Base-by-base conservation (phyloP, 495 filamentous ascomycete genomes). In the Penicillium soppii region DNA sequence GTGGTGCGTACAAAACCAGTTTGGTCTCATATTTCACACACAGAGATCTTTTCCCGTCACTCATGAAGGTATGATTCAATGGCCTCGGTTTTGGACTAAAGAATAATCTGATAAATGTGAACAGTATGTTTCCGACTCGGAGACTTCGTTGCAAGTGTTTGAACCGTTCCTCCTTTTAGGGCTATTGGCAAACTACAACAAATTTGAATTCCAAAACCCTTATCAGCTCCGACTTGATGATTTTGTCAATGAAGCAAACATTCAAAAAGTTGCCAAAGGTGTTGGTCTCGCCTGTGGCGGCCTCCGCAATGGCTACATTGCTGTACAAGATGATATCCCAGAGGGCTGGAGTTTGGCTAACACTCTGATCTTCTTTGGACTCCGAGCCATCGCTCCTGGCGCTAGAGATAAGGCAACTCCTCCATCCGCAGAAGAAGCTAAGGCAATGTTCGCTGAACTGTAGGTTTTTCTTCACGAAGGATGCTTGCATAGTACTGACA, bases 141-240 rank as follows among this genome's bases (percentile, higher is more conserved):
- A 91, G 29, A 77, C 75, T 42, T 69, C 78, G 3, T 66, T 76
- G 2, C 73, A 82, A 54, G 81, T 80, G 39, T 76, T 89, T 21
- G 82, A 88, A 47, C 88, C 92, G 1, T 92, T 97, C 50, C 80
- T 87, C 23, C 78, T 97, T 32, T 73, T 96, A 5, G 95, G 92
- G 7, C 72, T 96, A n/a, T 73, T 98, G 47, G 90, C 88, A 56
- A 98, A 98, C 70, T 97, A 97, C 79, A 97, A 97, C 79, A 98
- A 97, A 69, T 98, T 97, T 59, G 94, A 98, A 71, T 90, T 95
- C 50, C 94, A 96, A 69, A 98, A 98, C 57, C 94, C 94, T 6
- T 98, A 98, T 61, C 88, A 92, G 61, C 72, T 95, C 52, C 87
- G 92, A 36, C 81, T 98, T n/a, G 91, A 95, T 63, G 94, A 98